phyloP scores from a whole-genome alignment of 1,284 basidiomycete genomes.

The Malassezia furfur region DNA sequence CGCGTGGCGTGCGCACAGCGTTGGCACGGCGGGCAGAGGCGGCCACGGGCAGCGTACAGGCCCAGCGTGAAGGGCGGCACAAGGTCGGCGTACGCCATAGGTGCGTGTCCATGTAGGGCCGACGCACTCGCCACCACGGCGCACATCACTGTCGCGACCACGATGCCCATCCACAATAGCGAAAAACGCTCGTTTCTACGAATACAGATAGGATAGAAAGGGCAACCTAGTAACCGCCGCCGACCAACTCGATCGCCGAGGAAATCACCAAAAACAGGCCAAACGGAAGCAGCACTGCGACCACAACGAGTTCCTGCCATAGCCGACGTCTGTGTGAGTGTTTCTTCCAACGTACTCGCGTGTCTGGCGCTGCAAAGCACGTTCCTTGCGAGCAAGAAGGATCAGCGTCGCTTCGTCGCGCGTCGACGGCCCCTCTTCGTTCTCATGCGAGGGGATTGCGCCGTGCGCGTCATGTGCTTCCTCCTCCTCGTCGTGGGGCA shows the following conservation, averaged over 20 bases:
- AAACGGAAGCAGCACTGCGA: conserved; percentile 28
- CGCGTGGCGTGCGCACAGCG: no score
- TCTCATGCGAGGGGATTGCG: conserved; percentile 24
- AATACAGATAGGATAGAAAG: not conserved
- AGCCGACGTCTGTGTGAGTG: conserved; percentile 20
- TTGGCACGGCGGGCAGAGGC: no score
- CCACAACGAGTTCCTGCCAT: conserved; percentile 21
- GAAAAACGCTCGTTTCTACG: not conserved
- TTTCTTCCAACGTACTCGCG: conserved; percentile 22
- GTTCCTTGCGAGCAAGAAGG: conserved; percentile 39
- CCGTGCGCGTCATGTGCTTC: not conserved
- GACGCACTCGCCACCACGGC: not conserved
- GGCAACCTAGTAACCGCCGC: conserved; percentile 21
- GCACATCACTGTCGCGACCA: no score
- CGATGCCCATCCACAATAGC: no score
- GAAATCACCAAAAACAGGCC: conserved; percentile 26
- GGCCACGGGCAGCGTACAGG: no score
- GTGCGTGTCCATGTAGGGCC: no score
- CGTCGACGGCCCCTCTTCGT: conserved; percentile 21
- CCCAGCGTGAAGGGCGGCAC: no score
- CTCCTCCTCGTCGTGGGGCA: conserved; percentile 7
- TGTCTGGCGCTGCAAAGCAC: conserved; percentile 32
- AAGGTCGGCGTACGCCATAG: no score
- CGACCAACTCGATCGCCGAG: conserved; percentile 23
- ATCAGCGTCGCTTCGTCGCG: conserved; percentile 37